Evolutionary conservation across 352 stramenopile genomes (phyloP).

Genomic region (Globisporangium ultimum): DNA sequence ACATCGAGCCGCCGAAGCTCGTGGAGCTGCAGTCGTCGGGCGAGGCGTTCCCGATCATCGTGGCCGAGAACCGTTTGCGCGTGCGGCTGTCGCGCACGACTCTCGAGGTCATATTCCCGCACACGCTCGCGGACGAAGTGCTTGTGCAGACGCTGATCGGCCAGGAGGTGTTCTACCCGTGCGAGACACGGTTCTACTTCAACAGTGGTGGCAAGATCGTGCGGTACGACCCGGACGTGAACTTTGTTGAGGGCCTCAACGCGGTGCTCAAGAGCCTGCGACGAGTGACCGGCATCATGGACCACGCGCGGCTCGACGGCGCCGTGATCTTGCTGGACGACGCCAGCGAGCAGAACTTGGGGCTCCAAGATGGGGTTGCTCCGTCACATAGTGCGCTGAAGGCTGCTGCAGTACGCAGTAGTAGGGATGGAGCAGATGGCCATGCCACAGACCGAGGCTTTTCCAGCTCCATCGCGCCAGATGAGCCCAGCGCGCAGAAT

Average conservation of each 20-base stretch:
- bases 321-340: conserved; percentile 12
- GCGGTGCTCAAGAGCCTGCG: conserved; percentile 19
- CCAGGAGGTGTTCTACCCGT: conserved; percentile 31
- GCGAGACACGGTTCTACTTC: conserved; percentile 38
- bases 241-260: conserved; percentile 41
- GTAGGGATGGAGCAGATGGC: not conserved
- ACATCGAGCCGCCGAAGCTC: conserved; percentile 11
- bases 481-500: not conserved
- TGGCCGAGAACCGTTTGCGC: conserved; percentile 8
- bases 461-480: not conserved
- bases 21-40: conserved; percentile 9
- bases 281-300: conserved; percentile 17
- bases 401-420: not conserved
- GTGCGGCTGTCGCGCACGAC: conserved; percentile 33
- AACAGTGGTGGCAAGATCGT: conserved; percentile 40
- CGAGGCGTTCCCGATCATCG: conserved; percentile 13
- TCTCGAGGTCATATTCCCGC: conserved; percentile 45
- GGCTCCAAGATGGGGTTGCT: not conserved
- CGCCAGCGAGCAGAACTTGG: conserved; percentile 8
- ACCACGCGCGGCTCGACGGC: conserved; percentile 14
- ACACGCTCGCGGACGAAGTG: conserved; percentile 32
- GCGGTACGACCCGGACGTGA: conserved; percentile 32
- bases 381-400: not conserved
- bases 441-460: not conserved
- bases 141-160: conserved; percentile 32